Conservation (phyloP, 176 grass and related monocot species). For the Lolium multiflorum region DNA sequence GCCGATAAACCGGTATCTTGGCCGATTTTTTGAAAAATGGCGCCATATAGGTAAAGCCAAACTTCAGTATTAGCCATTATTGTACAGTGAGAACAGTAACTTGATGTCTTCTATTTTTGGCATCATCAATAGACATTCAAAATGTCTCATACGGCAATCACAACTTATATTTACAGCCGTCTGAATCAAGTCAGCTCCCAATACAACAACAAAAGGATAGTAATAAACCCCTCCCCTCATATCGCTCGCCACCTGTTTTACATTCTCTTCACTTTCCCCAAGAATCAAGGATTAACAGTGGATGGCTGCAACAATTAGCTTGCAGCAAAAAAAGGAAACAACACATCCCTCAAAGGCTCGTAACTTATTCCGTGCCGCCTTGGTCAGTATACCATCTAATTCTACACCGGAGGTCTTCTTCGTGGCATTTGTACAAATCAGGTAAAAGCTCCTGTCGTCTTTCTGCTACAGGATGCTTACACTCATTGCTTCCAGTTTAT, state of each 20-base stretch:
- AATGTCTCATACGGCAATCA: background rate
- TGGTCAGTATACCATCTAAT: conserved; percentile 46
- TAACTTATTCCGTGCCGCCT: conserved; percentile 26
- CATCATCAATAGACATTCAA: conserved; percentile 15
- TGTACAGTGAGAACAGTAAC: background rate
- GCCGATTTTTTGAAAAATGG: too few species aligned
- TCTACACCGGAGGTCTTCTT: conserved; percentile 36
- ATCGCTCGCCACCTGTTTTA: background rate
- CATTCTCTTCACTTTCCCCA: background rate
- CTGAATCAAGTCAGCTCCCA: background rate
- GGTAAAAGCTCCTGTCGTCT: conserved; percentile 31
- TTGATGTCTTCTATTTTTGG: background rate
- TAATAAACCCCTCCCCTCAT: background rate
- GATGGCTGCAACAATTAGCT: background rate
- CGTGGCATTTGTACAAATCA: conserved; percentile 42
- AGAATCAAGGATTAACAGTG: conserved; percentile 15
- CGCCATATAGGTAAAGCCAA: background rate
- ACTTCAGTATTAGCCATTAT: background rate
- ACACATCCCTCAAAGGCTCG: background rate
- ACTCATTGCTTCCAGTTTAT: background rate
- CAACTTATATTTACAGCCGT: conserved; percentile 14
- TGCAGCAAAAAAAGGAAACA: background rate
- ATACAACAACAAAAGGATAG: conserved; percentile 15
- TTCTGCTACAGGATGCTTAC: conserved; percentile 7
- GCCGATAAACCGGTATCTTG: too few species aligned